Conservation (phyloP, 2,329 filamentous ascomycete genomes). For the Phyllosticta ampelicida region DNA sequence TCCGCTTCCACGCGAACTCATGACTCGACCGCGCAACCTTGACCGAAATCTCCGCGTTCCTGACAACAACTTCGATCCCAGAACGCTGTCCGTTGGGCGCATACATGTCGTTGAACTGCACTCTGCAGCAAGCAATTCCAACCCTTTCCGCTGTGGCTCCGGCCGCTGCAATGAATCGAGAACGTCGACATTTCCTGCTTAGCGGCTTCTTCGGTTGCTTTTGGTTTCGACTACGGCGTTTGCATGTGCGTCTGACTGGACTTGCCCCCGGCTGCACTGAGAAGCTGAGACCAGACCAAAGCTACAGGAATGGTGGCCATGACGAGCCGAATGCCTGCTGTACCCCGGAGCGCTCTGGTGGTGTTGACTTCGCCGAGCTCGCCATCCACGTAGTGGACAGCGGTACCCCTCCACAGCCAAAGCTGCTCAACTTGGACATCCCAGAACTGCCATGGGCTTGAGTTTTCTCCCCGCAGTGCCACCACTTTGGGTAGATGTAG, state of each 20-base stretch:
- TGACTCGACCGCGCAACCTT: slow-evolving; percentile 4
- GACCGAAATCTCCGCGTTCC: background rate
- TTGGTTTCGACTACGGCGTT: background rate
- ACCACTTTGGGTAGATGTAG: background rate
- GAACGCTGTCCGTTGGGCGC: background rate
- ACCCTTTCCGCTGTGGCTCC: background rate
- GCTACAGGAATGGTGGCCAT: background rate
- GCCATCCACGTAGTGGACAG: background rate
- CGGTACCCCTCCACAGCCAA: background rate
- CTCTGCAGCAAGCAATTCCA: background rate
- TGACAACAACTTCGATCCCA: background rate
- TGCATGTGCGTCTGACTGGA: background rate
- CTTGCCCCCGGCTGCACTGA: background rate
- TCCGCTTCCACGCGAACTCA: slow-evolving; percentile 29
- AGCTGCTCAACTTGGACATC: background rate
- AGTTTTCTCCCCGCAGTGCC: background rate
- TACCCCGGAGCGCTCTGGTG: background rate
- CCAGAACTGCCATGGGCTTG: background rate
- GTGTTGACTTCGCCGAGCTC: background rate
- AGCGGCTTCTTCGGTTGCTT: background rate
- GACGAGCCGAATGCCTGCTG: background rate
- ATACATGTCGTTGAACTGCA: no score
- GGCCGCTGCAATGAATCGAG: background rate
- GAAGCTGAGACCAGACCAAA: background rate
- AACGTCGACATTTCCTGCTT: background rate